phyloP scores from a whole-genome alignment of 1,139 yeast species.

The Ogataea hybrid region DNA sequence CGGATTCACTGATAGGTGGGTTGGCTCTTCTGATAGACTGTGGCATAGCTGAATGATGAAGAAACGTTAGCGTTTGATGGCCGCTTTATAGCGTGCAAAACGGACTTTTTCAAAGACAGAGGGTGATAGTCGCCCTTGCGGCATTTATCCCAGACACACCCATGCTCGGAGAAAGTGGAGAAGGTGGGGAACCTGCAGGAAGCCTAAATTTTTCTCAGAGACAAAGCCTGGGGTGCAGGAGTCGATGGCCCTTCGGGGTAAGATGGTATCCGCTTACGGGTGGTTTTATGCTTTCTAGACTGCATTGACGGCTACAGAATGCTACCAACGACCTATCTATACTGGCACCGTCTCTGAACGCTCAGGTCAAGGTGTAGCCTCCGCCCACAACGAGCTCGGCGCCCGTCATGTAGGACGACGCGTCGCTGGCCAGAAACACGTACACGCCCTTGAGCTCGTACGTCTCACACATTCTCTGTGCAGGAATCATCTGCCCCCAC shows the following conservation, averaged over 20 bases:
- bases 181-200: neutral
- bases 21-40: conserved; percentile 16
- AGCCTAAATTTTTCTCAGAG: no score
- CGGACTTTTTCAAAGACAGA: neutral
- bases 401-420: conserved; percentile 80
- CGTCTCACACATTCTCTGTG: conserved; percentile 73
- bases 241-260: no score
- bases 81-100: conserved; percentile 7
- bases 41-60: conserved; percentile 5
- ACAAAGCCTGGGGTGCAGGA: no score
- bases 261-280: no score
- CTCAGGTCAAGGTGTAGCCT: conserved; percentile 42
- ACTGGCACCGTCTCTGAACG: neutral
- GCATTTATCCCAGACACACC: conserved; percentile 6
- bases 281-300: neutral
- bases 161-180: neutral
- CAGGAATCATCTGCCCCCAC: conserved; percentile 70
- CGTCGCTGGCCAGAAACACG: conserved; percentile 76
- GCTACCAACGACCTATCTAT: neutral
- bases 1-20: conserved; percentile 18
- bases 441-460: conserved; percentile 83
- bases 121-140: conserved; percentile 3
- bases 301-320: neutral
- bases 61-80: conserved; percentile 20
- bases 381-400: conserved; percentile 78